Evolutionary conservation across 306 rosid species (phyloP), one percentile per base, ranked within the genome.

Genomic region (Citrullus colocynthis): DNA sequence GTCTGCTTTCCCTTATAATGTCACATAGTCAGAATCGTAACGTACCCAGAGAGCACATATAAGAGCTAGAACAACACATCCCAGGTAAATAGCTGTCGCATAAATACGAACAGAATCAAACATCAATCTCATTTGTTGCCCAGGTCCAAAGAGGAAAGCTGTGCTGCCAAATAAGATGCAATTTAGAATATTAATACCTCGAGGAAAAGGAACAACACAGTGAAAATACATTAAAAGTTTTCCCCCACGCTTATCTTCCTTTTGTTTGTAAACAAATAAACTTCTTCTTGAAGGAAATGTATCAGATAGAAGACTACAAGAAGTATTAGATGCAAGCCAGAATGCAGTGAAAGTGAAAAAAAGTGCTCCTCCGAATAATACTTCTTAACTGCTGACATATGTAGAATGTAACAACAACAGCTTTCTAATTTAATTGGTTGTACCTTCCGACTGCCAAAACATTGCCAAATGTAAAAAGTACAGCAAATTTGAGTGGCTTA

Each of bases 391-490:
- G 44, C 77, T 51, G 77, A 51, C 28, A 73, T 51, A 48, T 0
- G 8, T 51, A 30, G 28, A 73, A 51, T 9, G 28, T 28, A 52
- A 52, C 57, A 15, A 48, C 9, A 49, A 41, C 52, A 17, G 14
- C 18, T 72, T 44, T 42, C 37, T 76, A 63, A 30, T 44, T 49
- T 20, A 45, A 44, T 18, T 21, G 80, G 78, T 81, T 74, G 75
- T 86, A 94, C 98, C 98, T 94, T 89, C 98, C 98, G 78, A 92
- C 90, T 34, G 98, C 98, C 83, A 90, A 86, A 69, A 94, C 79
- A 83, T 94, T 92, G 83, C 97, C 97, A 82, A 89, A 87, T 73
- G 97, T 89, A 91, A 94, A 94, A 77, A 94, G 84, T 54, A 88
- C 52, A 52, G 97, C 92, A 84, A 94, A 92, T 75, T 92, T 94